Conservation (phyloP, 2,329 filamentous ascomycete genomes). For the Diaporthe sp. region DNA sequence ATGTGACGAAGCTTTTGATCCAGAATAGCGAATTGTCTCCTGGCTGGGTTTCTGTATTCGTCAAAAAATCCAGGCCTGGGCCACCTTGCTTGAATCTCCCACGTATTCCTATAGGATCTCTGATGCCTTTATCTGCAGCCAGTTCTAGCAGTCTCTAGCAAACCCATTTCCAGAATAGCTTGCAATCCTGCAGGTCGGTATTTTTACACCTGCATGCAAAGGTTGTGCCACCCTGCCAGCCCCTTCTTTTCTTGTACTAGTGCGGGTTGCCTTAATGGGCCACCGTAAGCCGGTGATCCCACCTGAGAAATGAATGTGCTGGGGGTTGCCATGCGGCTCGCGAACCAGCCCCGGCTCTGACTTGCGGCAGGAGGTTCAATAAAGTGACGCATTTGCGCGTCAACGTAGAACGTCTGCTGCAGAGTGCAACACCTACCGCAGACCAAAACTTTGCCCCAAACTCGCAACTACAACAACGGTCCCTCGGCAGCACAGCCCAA, state of each 20-base stretch:
- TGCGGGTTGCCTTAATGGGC: constrained; percentile 8
- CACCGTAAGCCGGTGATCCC: neutral
- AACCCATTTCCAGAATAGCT: neutral
- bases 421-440: neutral
- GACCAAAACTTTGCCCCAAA: neutral
- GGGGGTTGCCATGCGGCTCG: neutral
- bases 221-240: neutral
- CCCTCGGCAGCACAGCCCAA: neutral
- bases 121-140: neutral
- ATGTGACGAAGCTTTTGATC: no score
- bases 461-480: neutral
- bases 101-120: neutral
- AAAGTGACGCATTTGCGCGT: neutral
- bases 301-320: neutral
- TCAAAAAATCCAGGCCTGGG: no score
- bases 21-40: no score
- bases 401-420: neutral
- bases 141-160: neutral
- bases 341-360: neutral
- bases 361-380: neutral
- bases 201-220: neutral
- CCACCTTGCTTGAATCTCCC: no score
- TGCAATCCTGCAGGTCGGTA: neutral
- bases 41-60: no score
- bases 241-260: neutral